phyloP scores from a whole-genome alignment of 306 rosid species.

The Acacia melanoxylon region DNA sequence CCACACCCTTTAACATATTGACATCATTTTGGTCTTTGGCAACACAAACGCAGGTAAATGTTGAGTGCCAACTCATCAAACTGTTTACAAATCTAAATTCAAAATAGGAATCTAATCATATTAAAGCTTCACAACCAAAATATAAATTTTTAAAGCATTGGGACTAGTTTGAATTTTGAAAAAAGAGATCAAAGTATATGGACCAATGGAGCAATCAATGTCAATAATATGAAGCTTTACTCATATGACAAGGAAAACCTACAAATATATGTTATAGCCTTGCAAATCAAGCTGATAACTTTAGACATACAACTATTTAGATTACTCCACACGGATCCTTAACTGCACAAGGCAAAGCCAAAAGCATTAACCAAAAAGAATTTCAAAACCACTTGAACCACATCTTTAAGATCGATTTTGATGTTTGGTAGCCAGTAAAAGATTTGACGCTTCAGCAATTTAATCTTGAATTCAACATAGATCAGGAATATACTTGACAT shows the following conservation, averaged over 20 bases:
- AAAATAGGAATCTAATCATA: not conserved
- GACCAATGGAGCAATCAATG: not conserved
- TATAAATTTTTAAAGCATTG: not conserved
- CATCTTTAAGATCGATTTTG: not conserved
- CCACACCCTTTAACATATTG: not conserved
- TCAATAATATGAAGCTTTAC: not conserved
- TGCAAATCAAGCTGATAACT: conserved; percentile 7
- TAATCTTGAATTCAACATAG: not conserved
- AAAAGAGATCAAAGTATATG: not conserved
- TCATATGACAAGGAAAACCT: not conserved
- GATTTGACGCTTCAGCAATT: not conserved
- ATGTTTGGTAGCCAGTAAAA: conserved; percentile 1
- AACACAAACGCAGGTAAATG: not conserved
- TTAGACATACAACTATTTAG: conserved; percentile 10
- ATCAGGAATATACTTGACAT: not conserved
- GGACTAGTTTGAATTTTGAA: not conserved
- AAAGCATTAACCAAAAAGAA: not conserved
- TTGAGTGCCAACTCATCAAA: not conserved
- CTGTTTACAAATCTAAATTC: not conserved
- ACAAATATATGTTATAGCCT: conserved; percentile 9
- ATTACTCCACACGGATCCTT: conserved; percentile 15
- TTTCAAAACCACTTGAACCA: conserved; percentile 19
- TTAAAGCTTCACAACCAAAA: not conserved
- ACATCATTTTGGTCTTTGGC: not conserved
- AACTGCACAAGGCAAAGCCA: not conserved